Base-by-base conservation (phyloP, 345 rosid species). In the Bretschneidera sinensis region DNA sequence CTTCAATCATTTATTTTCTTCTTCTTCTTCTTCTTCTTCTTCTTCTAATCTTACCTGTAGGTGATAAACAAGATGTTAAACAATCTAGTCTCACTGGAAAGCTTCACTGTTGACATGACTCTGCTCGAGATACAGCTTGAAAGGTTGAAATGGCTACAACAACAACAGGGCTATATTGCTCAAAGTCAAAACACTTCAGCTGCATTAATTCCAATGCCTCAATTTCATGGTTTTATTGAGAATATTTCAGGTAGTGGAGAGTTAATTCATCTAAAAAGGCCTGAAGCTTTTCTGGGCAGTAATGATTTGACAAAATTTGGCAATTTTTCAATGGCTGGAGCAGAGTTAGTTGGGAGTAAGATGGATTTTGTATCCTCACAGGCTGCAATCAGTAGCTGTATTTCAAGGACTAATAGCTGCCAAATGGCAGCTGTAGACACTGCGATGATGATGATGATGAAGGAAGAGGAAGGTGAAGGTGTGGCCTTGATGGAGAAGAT, bases 321-420 rank as follows among this genome's bases (percentile, higher is more conserved):
- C 49, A 48, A 67, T 67, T 63, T 73, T 61, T 72, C 67, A 11
- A 54, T 62, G 55, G 55, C 62, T 71, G 70, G 35, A 45, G 35
- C 69, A 15, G 73, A 53, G 48, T 69, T 72, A 20, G 58, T 34
- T n/a, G 74, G 34, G 50, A 52, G 61, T 48, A 73, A 49, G 62
- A 63, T 69, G 52, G 69, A 54, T 57, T 65, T 61, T 63, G 55
- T 55, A 48, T 55, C 34, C 35, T 21, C 61, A 22, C 63, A 63
- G 60, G 71, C 48, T 60, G 63, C 75, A 21, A 57, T 69, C 52
- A 75, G 70, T 66, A 74, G 65, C 18, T 61, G 77, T 61, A 55
- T 74, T 60, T 72, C 77, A 28, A 66, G 75, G 54, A 78, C 74
- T 63, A 68, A 70, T 61, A 61, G 86, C 18, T 68, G 67, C 60